Evolutionary conservation across 106 monocot genomes (phyloP), one percentile per base, ranked within the genome.

Genomic region (Posidonia australis): DNA sequence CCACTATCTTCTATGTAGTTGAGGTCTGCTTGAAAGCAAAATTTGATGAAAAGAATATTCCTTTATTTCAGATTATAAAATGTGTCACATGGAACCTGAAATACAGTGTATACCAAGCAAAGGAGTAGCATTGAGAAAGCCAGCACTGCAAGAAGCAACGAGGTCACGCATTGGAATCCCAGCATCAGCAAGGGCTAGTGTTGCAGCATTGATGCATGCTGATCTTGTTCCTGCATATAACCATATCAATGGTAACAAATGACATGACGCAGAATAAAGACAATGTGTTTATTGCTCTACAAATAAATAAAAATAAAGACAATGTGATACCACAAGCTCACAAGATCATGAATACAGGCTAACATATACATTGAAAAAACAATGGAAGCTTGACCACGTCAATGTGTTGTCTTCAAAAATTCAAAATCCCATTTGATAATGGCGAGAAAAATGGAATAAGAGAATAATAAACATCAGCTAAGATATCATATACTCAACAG

Each of bases 151-250:
- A 27, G 96, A 98, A n/a, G 96, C 87, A 14, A 98, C 80, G 71
- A 98, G 66, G 66, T 98, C 96, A 64, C 79, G 69, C 96, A 98
- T 98, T 46, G 96, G 96, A 72, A 98, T 87, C 30, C 90, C 87
- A 61, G 96, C 96, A 81, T 98, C 96, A 28, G 96, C 90, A 66
- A 98, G 82, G 10, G 96, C 96, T 62, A 98, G 54, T 47, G 90
- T 98, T 58, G 96, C 96, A 74, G 96, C 96, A 84, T 98, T 98
- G 67, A 98, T 84, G 69, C 83, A 84, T n/a, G 96, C 90, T 60
- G 90, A 87, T 77, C 90, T 80, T 25, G 96, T 98, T 70, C 96
- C 90, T 98, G 47, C 16, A 46, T 25, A 14, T 17, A 58, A 58
- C 9, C n/a, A 17, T 17, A 49, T 49, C 14, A 45, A 9, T 49